Conservation (phyloP, 176 grass and related monocot species). For the Cenchrus purpureus region DNA sequence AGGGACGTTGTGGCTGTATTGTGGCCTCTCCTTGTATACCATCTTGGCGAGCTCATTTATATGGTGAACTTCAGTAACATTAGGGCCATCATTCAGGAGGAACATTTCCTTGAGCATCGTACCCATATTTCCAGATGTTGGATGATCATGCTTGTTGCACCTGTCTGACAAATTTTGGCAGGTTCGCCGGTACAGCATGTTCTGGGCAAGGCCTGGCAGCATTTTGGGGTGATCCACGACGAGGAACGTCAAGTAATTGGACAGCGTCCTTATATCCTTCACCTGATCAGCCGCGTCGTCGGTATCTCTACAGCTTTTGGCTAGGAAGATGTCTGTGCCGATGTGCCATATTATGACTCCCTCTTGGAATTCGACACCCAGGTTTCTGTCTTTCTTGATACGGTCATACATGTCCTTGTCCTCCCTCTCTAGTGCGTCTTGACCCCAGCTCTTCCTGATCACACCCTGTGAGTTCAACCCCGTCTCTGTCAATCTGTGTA, state of each 20-base stretch:
- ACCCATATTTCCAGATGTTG: no score
- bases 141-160: not conserved
- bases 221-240: not conserved
- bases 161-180: not conserved
- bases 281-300: not conserved
- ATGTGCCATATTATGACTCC: constrained; percentile 40
- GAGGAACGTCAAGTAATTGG: constrained; percentile 39
- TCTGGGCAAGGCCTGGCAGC: constrained; percentile 33
- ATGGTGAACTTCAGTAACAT: not conserved
- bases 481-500: not conserved
- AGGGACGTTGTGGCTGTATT: not conserved
- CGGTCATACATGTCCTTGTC: not conserved
- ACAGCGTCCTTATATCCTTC: not conserved
- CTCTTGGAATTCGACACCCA: constrained; percentile 29
- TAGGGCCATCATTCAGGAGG: not conserved
- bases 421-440: not conserved
- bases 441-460: constrained; percentile 24
- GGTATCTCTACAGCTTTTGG: not conserved
- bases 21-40: not conserved
- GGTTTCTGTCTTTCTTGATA: not conserved
- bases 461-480: constrained; percentile 13
- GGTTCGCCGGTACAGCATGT: constrained; percentile 27
- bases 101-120: not conserved
- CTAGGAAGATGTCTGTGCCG: constrained; percentile 26
- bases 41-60: not conserved